Conservation (phyloP, 2,329 filamentous ascomycete species). For the Ophiocordyceps polyrhachis-furcata region DNA sequence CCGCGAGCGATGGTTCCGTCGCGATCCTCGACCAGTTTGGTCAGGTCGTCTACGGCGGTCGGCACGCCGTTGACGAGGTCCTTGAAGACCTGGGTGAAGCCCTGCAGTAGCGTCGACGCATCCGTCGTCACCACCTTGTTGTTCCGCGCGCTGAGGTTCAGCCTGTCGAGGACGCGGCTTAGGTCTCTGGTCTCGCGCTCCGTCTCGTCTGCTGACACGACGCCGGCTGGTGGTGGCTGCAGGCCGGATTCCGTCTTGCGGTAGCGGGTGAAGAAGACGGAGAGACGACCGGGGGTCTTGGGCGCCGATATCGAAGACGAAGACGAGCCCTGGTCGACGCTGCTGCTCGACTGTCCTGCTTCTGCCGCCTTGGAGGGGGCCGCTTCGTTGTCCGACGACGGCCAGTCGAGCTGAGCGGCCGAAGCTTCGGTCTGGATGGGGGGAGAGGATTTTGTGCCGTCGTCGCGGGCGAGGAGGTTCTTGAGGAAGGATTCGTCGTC, state of each 20-base stretch:
- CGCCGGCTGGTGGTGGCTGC: constrained; percentile 13
- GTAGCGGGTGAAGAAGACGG: constrained; percentile 16
- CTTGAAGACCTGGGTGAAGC: constrained; percentile 80
- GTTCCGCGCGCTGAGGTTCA: constrained; percentile 70
- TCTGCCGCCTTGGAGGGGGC: constrained; percentile 9
- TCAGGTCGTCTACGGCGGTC: constrained; percentile 83
- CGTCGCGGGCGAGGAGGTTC: constrained; percentile 26
- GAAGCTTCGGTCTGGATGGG: constrained; percentile 31
- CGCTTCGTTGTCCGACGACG: constrained; percentile 15
- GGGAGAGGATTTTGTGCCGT: constrained; percentile 31
- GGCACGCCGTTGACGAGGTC: constrained; percentile 85
- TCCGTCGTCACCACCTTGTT: constrained; percentile 76
- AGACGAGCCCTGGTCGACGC: constrained; percentile 3
- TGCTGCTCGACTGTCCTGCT: background rate
- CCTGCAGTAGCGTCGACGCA: constrained; percentile 60
- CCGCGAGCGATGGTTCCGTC: constrained; percentile 39
- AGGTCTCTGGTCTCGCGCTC: constrained; percentile 51
- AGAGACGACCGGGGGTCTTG: constrained; percentile 17
- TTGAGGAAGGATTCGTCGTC: constrained; percentile 41
- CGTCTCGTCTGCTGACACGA: constrained; percentile 20
- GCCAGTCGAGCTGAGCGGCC: constrained; percentile 28
- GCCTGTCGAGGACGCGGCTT: constrained; percentile 57
- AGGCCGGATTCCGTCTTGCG: constrained; percentile 20
- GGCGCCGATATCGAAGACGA: constrained; percentile 10
- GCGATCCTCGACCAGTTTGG: constrained; percentile 37